Percentiles rank a stretch among this genome's conserved stretches.
Evolutionary conservation across 108 stramenopile species (phyloP).

Genomic region (Discostella pseudostelligera): DNA sequence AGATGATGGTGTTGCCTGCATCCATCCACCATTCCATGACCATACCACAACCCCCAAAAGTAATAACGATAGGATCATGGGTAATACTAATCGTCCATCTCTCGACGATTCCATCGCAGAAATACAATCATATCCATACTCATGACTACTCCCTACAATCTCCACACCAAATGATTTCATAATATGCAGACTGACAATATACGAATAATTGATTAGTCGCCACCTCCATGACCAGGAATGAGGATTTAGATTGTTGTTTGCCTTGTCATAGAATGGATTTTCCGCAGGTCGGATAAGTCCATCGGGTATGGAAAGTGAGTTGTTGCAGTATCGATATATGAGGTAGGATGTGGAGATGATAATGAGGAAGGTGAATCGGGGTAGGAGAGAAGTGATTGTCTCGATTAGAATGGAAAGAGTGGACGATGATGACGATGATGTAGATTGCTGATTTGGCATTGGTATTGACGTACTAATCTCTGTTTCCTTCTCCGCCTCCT

Average conservation of each 20-base stretch:
- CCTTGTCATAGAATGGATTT: constrained; percentile 69
- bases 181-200: constrained; percentile 63
- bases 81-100: constrained; percentile 56
- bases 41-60: constrained; percentile 22
- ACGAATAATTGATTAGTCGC: constrained; percentile 59
- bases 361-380: constrained; percentile 51
- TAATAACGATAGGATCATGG: constrained; percentile 27
- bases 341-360: constrained; percentile 44
- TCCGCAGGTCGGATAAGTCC: constrained; percentile 85
- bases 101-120: constrained; percentile 33
- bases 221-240: constrained; percentile 3
- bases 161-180: constrained; percentile 58
- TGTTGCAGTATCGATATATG: constrained; percentile 48
- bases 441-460: too few species aligned
- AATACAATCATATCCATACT: constrained; percentile 85
- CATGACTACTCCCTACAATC: constrained; percentile 75
- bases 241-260: not conserved
- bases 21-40: constrained; percentile 28
- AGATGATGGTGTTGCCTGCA: not conserved
- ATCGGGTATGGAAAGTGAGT: constrained; percentile 65
- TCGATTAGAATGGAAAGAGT: not conserved
- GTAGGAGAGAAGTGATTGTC: constrained; percentile 33
- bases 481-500: not conserved
- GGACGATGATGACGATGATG: not conserved
- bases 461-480: not conserved